Percentiles rank a stretch among this genome's conserved stretches.
These are phyloP conservation scores for Amanita exitialis DNA, from an alignment of 768 basidiomycete species.

Conservation along the genomic window DNA sequence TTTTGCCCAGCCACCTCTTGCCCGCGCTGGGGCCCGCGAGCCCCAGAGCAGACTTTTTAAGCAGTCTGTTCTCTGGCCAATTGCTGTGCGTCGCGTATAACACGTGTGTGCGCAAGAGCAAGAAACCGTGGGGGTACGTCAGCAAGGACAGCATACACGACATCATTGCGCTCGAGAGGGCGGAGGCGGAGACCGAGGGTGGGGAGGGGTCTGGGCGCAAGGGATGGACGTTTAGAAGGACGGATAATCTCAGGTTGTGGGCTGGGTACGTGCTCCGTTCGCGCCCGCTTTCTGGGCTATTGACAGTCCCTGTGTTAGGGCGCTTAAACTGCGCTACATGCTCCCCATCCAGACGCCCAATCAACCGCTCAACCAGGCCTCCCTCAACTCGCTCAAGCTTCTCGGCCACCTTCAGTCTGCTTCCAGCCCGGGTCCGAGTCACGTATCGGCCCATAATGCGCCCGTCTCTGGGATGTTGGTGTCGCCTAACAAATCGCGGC, in stretches of 20 bases:
- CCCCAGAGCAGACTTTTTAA: constrained; percentile 34
- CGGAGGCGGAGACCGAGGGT: constrained; percentile 23
- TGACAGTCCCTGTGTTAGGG: constrained; percentile 28
- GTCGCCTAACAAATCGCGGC: constrained; percentile 24
- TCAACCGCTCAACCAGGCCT: constrained; percentile 14
- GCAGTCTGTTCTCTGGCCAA: constrained; percentile 63
- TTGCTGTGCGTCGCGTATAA: constrained; percentile 79
- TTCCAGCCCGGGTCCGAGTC: constrained; percentile 8
- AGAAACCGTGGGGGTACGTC: constrained; percentile 85
- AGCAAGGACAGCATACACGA: constrained; percentile 72
- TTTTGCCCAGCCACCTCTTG: constrained; percentile 51
- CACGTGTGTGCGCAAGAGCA: constrained; percentile 65
- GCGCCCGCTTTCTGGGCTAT: neutral
- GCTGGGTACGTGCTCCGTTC: constrained; percentile 50
- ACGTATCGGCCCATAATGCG: neutral
- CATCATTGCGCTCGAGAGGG: constrained; percentile 54
- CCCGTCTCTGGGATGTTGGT: neutral
- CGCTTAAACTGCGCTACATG: constrained; percentile 74
- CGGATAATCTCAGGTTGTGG: constrained; percentile 81
- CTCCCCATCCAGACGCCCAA: constrained; percentile 55
- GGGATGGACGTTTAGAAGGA: constrained; percentile 79
- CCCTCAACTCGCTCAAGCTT: neutral
- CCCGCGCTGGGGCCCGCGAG: constrained; percentile 22
- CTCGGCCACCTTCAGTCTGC: constrained; percentile 15
- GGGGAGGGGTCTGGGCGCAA: constrained; percentile 31